Percentiles rank a stretch among this genome's conserved stretches.
Evolutionary conservation across 2,329 filamentous ascomycete genomes (phyloP).

Genomic region (Penicillium corylophilum): DNA sequence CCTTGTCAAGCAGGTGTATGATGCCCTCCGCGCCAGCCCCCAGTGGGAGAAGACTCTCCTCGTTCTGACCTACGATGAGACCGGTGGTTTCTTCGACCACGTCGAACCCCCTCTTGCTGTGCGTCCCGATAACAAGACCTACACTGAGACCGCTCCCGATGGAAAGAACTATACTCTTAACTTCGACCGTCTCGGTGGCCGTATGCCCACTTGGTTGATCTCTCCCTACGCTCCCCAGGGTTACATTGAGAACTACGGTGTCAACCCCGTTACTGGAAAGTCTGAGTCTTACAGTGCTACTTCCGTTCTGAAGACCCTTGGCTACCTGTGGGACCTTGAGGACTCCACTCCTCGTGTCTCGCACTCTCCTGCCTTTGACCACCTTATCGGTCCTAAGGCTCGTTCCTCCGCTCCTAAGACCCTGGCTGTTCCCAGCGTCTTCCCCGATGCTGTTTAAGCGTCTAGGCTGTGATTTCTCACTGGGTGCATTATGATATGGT

Average conservation of each 20-base stretch:
- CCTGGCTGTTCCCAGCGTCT: slow-evolving; percentile 24
- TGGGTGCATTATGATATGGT: not conserved
- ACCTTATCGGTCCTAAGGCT: slow-evolving; percentile 23
- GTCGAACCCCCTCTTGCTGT: slow-evolving; percentile 34
- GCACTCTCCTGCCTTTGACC: slow-evolving; percentile 32
- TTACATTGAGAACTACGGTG: slow-evolving; percentile 29
- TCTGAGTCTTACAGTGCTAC: slow-evolving; percentile 28
- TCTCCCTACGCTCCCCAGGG: slow-evolving; percentile 28
- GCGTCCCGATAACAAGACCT: slow-evolving; percentile 35
- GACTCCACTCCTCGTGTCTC: slow-evolving; percentile 29
- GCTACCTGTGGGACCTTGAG: slow-evolving; percentile 32
- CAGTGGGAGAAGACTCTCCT: slow-evolving; percentile 39
- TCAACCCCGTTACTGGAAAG: slow-evolving; percentile 27
- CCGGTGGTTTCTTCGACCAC: slow-evolving; percentile 40
- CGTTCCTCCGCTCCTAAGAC: slow-evolving; percentile 10
- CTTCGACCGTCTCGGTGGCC: slow-evolving; percentile 30
- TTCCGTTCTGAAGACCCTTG: slow-evolving; percentile 33
- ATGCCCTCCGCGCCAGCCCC: slow-evolving; percentile 34
- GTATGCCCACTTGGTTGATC: slow-evolving; percentile 32
- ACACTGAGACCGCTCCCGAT: slow-evolving; percentile 32
- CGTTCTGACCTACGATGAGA: slow-evolving; percentile 38
- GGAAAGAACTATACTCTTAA: slow-evolving; percentile 27
- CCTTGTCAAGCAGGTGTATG: slow-evolving; percentile 40
- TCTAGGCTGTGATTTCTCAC: not conserved
- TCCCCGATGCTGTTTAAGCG: slow-evolving; percentile 20